phyloP scores from a whole-genome alignment of 2,329 filamentous ascomycete genomes.

The Pleurostoma richardsiae region DNA sequence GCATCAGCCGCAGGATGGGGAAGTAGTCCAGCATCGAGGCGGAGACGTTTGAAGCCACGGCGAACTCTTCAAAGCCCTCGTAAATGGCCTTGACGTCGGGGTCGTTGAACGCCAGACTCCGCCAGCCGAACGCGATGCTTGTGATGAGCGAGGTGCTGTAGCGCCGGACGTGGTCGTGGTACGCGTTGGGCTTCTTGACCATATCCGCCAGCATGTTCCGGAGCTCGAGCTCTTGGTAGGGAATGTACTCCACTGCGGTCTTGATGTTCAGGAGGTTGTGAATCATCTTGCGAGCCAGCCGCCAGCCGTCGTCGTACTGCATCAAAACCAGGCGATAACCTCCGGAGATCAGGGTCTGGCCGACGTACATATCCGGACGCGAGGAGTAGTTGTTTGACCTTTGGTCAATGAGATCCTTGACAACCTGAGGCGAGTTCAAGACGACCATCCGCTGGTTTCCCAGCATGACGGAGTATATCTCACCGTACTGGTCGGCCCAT shows the following conservation, averaged over 20 bases:
- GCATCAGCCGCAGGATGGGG: conserved; percentile 36
- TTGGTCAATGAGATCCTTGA: conserved; percentile 48
- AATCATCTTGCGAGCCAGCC: conserved; percentile 28
- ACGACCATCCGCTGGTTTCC: conserved; percentile 42
- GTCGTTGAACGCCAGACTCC: conserved; percentile 32
- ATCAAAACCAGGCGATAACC: neutral
- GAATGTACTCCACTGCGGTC: conserved; percentile 41
- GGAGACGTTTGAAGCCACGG: conserved; percentile 27
- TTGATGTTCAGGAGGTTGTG: conserved; percentile 42
- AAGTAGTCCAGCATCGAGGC: conserved; percentile 40
- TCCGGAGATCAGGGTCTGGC: neutral
- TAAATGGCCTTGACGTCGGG: conserved; percentile 23
- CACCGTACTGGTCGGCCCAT: conserved; percentile 47
- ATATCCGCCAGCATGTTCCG: conserved; percentile 47
- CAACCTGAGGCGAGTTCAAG: conserved; percentile 33
- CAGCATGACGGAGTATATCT: conserved; percentile 44
- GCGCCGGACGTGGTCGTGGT: conserved; percentile 36
- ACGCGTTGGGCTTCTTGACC: conserved; percentile 33
- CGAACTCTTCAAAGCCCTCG: conserved; percentile 3
- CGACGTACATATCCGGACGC: conserved; percentile 20
- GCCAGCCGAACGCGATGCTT: conserved; percentile 43
- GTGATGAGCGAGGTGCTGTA: conserved; percentile 44
- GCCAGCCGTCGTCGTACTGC: conserved; percentile 26
- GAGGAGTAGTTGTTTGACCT: conserved; percentile 43
- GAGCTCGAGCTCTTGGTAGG: conserved; percentile 51